phyloP scores from a whole-genome alignment of 2,329 filamentous ascomycete species.

The Salinomyces thailandicus region DNA sequence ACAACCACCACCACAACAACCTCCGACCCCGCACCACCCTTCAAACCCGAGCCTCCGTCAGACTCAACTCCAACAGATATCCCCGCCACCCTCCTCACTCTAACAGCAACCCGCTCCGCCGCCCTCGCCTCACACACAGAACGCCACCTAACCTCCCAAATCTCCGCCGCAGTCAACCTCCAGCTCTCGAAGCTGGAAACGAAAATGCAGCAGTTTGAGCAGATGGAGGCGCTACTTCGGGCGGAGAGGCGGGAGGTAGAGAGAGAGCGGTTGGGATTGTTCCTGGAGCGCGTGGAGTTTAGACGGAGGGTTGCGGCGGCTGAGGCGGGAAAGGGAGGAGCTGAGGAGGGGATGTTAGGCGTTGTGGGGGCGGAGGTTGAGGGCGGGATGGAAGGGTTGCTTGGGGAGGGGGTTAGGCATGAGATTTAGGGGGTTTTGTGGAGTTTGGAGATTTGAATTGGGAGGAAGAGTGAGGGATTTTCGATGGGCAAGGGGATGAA shows the following conservation, averaged over 20 bases:
- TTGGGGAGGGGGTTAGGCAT: neutral
- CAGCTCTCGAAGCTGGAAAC: conserved; percentile 93
- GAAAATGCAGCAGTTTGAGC: conserved; percentile 90
- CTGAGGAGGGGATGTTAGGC: conserved; percentile 17
- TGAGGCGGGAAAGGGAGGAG: conserved; percentile 45
- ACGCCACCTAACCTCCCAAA: conserved; percentile 86
- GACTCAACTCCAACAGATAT: conserved; percentile 23
- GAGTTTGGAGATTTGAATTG: too few relatives aligned
- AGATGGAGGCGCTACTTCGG: conserved; percentile 86
- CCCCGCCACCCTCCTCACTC: conserved; percentile 71
- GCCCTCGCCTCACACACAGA: conserved; percentile 93
- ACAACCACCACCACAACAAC: conserved; percentile 38
- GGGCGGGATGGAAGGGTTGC: conserved; percentile 16
- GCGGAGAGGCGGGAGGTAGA: conserved; percentile 90
- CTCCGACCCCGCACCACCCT: conserved; percentile 32
- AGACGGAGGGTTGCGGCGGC: conserved; percentile 76
- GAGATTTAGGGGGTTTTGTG: conserved; percentile 1
- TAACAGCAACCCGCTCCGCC: conserved; percentile 74
- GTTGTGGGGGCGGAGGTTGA: conserved; percentile 20
- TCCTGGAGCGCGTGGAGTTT: conserved; percentile 83
- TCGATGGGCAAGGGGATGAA: too few relatives aligned
- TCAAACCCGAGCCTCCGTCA: conserved; percentile 30
- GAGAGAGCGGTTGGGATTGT: conserved; percentile 80
- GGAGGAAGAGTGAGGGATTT: too few relatives aligned
- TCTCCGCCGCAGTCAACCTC: conserved; percentile 84